Conservation (phyloP, 176 grass and related monocot genomes). For the Panicum miliaceum region DNA sequence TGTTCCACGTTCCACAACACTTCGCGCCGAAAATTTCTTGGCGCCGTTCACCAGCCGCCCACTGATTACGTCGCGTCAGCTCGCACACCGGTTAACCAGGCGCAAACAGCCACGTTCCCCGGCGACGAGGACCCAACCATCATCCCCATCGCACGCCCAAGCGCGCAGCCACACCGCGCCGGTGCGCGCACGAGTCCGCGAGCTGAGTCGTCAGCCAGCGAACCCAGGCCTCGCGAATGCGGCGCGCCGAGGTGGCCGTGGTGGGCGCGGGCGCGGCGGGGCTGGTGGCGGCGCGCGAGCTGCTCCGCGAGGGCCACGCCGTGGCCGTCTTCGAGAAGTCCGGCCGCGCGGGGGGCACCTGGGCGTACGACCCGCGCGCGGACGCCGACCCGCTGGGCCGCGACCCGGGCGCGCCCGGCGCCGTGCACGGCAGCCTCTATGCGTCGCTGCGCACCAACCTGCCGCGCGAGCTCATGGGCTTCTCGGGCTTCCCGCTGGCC, state of each 20-base stretch:
- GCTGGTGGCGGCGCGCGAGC: slow-evolving; percentile 50
- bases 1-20: too few species aligned
- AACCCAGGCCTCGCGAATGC: not conserved
- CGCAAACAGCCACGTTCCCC: not conserved
- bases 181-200: not conserved
- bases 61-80: not conserved
- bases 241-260: slow-evolving; percentile 48
- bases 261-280: slow-evolving; percentile 55
- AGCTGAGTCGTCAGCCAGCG: too few species aligned
- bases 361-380: slow-evolving; percentile 47
- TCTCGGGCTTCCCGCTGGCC: slow-evolving; percentile 31
- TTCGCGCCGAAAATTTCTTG: too few species aligned
- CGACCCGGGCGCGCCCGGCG: slow-evolving; percentile 15
- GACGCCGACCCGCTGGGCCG: slow-evolving; percentile 39
- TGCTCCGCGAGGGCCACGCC: slow-evolving; percentile 50
- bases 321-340: slow-evolving; percentile 61
- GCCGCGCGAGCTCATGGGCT: slow-evolving; percentile 59
- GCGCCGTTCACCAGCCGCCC: too few species aligned
- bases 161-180: too few species aligned
- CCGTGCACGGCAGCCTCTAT: slow-evolving; percentile 59
- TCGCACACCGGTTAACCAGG: not conserved
- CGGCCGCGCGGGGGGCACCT: slow-evolving; percentile 48
- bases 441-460: slow-evolving; percentile 65
- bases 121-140: not conserved
- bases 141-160: not conserved